A percentile compares a stretch with the other conserved stretches of the same genome.
phyloP scores from a whole-genome alignment of 2,329 filamentous ascomycete genomes.

The Phaeomoniella chlamydospora region DNA sequence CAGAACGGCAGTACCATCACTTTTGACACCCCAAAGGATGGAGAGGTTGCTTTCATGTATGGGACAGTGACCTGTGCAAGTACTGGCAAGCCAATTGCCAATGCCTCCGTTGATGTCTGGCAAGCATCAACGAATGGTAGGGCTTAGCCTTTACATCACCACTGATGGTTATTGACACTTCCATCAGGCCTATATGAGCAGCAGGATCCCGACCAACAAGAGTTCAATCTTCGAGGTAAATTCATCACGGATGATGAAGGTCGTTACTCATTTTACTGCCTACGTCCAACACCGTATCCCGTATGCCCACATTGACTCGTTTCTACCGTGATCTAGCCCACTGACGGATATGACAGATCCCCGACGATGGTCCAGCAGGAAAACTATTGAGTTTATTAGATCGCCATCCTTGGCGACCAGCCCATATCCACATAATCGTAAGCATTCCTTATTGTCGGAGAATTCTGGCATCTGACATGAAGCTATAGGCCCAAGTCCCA shows the following conservation, averaged over 20 bases:
- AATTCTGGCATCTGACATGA: constrained; percentile 1
- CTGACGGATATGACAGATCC: too few species aligned
- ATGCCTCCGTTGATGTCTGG: constrained; percentile 63
- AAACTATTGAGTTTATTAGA: constrained; percentile 44
- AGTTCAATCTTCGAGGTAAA: constrained; percentile 60
- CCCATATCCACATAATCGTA: constrained; percentile 49
- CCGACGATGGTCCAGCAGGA: constrained; percentile 43
- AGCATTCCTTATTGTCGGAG: constrained; percentile 9
- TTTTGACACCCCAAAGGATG: constrained; percentile 32
- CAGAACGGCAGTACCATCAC: constrained; percentile 56
- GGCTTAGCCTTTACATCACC: constrained; percentile 10
- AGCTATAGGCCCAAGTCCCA: constrained; percentile 5
- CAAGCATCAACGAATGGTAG: constrained; percentile 65
- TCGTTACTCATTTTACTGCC: constrained; percentile 46
- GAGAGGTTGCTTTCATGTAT: constrained; percentile 49
- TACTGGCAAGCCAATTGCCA: constrained; percentile 50
- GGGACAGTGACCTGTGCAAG: constrained; percentile 42
- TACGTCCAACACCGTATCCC: constrained; percentile 45
- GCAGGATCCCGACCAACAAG: constrained; percentile 55
- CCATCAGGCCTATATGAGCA: constrained; percentile 57
- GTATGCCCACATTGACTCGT: too few species aligned
- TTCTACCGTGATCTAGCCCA: too few species aligned
- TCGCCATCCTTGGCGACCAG: constrained; percentile 45
- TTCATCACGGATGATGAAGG: constrained; percentile 55
- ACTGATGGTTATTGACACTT: constrained; percentile 10